phyloP scores from a whole-genome alignment of 2,329 filamentous ascomycete species.

The Chaetothyriales sp. region DNA sequence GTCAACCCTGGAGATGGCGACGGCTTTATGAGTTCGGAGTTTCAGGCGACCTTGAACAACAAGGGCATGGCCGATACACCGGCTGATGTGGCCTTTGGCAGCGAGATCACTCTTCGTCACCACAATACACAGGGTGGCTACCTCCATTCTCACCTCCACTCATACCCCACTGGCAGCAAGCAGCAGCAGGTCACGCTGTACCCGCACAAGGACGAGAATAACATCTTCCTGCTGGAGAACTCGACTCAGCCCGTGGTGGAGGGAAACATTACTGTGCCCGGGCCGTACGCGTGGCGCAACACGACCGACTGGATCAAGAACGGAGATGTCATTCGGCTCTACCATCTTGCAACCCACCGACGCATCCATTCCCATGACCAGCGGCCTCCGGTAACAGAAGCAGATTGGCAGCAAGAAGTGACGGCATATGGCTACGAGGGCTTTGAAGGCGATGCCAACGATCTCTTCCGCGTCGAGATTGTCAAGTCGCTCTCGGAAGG shows the following conservation, averaged over 20 bases:
- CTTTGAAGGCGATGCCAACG: slow-evolving; percentile 92
- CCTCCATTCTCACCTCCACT: slow-evolving; percentile 87
- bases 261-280: slow-evolving; percentile 61
- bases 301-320: slow-evolving; percentile 58
- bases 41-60: slow-evolving; percentile 90
- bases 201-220: slow-evolving; percentile 98
- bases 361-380: slow-evolving; percentile 94
- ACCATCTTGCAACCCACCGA: slow-evolving; percentile 68
- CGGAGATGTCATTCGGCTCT: slow-evolving; percentile 66
- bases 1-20: slow-evolving; percentile 93
- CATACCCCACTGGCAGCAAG: slow-evolving; percentile 96
- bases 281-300: slow-evolving; percentile 70
- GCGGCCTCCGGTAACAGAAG: slow-evolving; percentile 69
- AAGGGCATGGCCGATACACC: slow-evolving; percentile 94
- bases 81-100: slow-evolving; percentile 80
- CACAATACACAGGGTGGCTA: slow-evolving; percentile 97
- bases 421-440: slow-evolving; percentile 96
- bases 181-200: slow-evolving; percentile 98
- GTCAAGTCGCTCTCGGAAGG: slow-evolving; percentile 75
- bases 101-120: slow-evolving; percentile 72
- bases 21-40: slow-evolving; percentile 98
- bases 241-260: slow-evolving; percentile 71
- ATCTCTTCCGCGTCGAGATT: slow-evolving; percentile 89
- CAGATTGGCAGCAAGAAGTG: slow-evolving; percentile 89
- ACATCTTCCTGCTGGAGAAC: slow-evolving; percentile 86